phyloP scores from a whole-genome alignment of 164 flowering plant genomes.

The Tetrastigma voinierianum region DNA sequence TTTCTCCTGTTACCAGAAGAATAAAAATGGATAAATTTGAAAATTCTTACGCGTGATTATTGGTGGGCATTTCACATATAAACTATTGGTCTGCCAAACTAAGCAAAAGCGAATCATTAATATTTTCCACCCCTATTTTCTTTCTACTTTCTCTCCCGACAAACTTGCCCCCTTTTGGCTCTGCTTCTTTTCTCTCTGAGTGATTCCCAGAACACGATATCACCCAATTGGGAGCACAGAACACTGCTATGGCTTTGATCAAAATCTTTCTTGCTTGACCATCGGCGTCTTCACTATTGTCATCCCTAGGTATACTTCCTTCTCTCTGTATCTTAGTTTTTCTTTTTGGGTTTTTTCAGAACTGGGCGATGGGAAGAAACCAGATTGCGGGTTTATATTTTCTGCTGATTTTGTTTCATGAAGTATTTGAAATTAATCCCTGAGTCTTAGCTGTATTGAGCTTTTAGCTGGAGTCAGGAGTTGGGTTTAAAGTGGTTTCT shows the following conservation, averaged over 20 bases:
- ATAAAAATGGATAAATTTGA: too few relatives aligned
- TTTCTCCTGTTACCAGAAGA: too few relatives aligned
- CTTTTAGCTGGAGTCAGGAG: too few relatives aligned
- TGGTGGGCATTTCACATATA: too few relatives aligned
- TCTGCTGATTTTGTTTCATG: too few relatives aligned
- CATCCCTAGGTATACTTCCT: conserved; percentile 31
- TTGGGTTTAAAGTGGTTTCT: too few relatives aligned
- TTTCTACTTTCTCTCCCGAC: neutral
- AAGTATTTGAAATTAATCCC: too few relatives aligned
- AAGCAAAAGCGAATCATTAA: too few relatives aligned
- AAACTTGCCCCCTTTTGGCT: neutral
- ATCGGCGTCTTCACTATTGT: conserved; percentile 40
- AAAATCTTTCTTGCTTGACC: conserved; percentile 29
- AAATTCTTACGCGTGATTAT: too few relatives aligned
- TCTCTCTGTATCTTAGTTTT: neutral
- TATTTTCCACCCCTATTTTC: neutral
- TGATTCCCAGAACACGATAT: conserved; percentile 6
- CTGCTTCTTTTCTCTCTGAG: neutral
- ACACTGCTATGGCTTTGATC: conserved; percentile 43
- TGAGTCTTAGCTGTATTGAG: too few relatives aligned
- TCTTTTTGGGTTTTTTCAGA: neutral
- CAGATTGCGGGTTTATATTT: too few relatives aligned
- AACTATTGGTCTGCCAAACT: too few relatives aligned
- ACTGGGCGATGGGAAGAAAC: neutral
- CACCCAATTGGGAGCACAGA: conserved; percentile 51